Evolutionary conservation across 2,329 filamentous ascomycete species (phyloP).

Genomic region (Tolypocladium tundrense): DNA sequence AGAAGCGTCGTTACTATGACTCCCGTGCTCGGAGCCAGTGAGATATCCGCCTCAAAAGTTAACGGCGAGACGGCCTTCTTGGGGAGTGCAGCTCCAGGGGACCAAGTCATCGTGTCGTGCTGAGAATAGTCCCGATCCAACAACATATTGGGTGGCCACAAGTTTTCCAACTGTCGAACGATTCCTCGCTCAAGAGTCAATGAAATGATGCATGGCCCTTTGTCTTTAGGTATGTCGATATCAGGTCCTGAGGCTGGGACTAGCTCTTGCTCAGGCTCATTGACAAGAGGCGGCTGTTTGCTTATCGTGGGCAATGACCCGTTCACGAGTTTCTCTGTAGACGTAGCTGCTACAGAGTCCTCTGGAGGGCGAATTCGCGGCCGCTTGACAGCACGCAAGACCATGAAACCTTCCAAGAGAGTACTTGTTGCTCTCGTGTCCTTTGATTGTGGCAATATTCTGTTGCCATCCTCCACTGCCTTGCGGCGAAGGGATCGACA

Average conservation of each 20-base stretch:
- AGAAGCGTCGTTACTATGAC: slow-evolving; percentile 63
- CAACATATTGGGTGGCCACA: slow-evolving; percentile 39
- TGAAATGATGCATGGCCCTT: slow-evolving; percentile 38
- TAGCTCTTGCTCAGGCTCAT: neutral
- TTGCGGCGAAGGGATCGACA: neutral
- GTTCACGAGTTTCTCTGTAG: neutral
- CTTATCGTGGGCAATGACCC: neutral
- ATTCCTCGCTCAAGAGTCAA: slow-evolving; percentile 35
- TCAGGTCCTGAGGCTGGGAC: slow-evolving; percentile 8
- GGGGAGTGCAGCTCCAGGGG: slow-evolving; percentile 6
- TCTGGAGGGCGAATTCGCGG: slow-evolving; percentile 1
- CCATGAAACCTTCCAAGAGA: slow-evolving; percentile 20
- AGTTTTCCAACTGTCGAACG: slow-evolving; percentile 36
- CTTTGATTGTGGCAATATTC: slow-evolving; percentile 6
- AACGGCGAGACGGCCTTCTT: slow-evolving; percentile 23
- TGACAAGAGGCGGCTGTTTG: neutral
- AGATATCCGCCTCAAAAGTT: slow-evolving; percentile 58
- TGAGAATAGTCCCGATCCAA: slow-evolving; percentile 50
- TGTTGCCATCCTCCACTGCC: neutral
- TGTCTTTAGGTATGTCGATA: slow-evolving; percentile 5
- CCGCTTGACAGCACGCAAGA: slow-evolving; percentile 18
- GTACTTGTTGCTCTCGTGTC: slow-evolving; percentile 14
- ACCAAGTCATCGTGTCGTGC: slow-evolving; percentile 15
- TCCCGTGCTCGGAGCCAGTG: slow-evolving; percentile 58
- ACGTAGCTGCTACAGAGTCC: neutral